Conservation (phyloP, 768 basidiomycete genomes). For the Brasilioporus rufonigricans region DNA sequence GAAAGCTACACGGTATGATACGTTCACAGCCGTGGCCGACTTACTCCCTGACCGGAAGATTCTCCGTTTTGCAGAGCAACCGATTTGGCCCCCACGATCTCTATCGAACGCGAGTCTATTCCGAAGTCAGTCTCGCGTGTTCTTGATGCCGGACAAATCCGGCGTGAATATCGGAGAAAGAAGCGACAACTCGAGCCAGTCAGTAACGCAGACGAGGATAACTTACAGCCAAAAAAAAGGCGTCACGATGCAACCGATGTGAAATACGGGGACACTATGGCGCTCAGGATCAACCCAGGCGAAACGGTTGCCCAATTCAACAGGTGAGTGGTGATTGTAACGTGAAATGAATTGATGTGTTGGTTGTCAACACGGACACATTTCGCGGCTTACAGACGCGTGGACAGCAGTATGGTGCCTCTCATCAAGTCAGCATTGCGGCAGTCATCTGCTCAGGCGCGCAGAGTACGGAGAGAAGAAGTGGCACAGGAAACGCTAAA, state of each 20-base stretch:
- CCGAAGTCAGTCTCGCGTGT: conserved; percentile 70
- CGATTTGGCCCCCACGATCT: conserved; percentile 48
- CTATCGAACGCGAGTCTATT: conserved; percentile 53
- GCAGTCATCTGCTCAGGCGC: conserved; percentile 49
- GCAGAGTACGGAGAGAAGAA: conserved; percentile 41
- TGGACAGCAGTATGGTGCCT: conserved; percentile 70
- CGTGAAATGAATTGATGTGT: conserved; percentile 8
- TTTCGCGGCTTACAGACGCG: conserved; percentile 47
- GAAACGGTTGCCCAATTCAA: conserved; percentile 79
- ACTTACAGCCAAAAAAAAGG: conserved; percentile 27
- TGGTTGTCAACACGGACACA: conserved; percentile 6
- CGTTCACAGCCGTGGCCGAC: no score
- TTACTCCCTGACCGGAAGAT: neutral
- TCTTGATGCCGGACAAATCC: conserved; percentile 58
- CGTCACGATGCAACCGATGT: conserved; percentile 23
- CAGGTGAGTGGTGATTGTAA: conserved; percentile 43
- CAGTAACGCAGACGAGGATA: conserved; percentile 27
- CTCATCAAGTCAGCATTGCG: conserved; percentile 60
- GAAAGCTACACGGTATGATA: conserved; percentile 40
- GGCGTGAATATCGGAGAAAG: conserved; percentile 52
- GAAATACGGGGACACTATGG: conserved; percentile 15
- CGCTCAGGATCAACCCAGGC: conserved; percentile 55
- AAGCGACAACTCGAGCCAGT: conserved; percentile 37
- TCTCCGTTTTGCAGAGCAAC: conserved; percentile 38
- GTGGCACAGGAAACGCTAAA: conserved; percentile 14